Base-by-base conservation (phyloP, 768 basidiomycete species). In the Lactarius vividus region DNA sequence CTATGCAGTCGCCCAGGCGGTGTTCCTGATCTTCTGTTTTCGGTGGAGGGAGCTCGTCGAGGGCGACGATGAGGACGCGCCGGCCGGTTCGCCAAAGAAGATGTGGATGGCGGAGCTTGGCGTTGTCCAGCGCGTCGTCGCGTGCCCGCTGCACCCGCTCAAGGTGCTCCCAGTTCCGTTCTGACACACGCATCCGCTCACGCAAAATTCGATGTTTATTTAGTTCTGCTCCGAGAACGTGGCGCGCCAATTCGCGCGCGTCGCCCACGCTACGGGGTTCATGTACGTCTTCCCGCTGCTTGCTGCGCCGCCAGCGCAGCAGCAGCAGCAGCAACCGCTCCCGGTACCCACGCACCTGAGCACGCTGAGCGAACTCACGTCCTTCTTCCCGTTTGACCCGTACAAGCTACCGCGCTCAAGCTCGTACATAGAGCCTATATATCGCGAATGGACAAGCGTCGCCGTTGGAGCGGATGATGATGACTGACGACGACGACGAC, bases 361-460 rank as follows among this genome's bases (percentile, higher is more conserved):
- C 78, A 9, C 77, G 74, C 58, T 77, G 77, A 57, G 71, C 80
- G 94, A 96, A 66, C 81, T 98, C 62, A 94, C 94, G 73, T 87
- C 88, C 13, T 98, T 98, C 80, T 99, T 99, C 81, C 97, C 97
- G 0, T 99, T 99, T 74, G 97, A 99, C 75, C 97, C 97, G 2
- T 98, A 94, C 79, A 91, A 88, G 65, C 85, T 99, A 5, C 90
- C 93, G 0, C 83, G 86, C 64, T 94, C 93, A 42, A 80, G 83
- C 35, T 75, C 77, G 26, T 97, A 88, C 72, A 90, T 99, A 62
- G 87, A 92, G 61, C 81, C 80, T 10, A 84, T 97, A 31, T 99
- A 98, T 72, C 82, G 95, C 54, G 92, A 96, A 66, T 99, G 96
- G 96, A 80, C 86, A 20, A 79, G 85, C 37, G 94, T 96, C 4